Evolutionary conservation across 78 protist genomes (phyloP), one percentile per base, ranked within the genome.

Genomic region (Dictyostelium brefeldianum): DNA sequence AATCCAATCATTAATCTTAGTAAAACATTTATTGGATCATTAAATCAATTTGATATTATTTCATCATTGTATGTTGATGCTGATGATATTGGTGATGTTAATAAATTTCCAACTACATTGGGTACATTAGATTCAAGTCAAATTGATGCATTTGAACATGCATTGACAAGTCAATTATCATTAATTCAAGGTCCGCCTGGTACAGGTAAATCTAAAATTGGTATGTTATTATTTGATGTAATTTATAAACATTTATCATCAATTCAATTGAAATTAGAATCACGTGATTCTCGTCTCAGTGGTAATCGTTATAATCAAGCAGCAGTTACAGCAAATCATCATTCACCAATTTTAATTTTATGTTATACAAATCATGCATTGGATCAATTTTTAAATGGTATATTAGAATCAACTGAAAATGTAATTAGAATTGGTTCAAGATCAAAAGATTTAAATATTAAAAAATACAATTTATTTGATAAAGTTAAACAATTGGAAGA

Each of bases 181-280:
- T 57, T 97, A 14, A 51, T 97, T 48, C 97, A 96, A 46, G 98
- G 98, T 31, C 98, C 98, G 18, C 98, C 98, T 1, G 98, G 98
- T 46, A 96, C 98, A 1, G 98, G 98, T 46, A 97, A 97, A 57
- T 90, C 97, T 6, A 95, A 54, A 62, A 64, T 96, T 2, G 98
- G 98, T 56, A 29, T 79, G 17, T 59, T 50, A 18, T 17, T 95
- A 17, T 73, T 80, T 27, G 70, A 79, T 25, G 12, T 80, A 20
- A 17, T 95, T n/a, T 53, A 62, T 43, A 53, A 17, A 41, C 94
- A 80, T 20, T 14, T 71, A 0, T 7, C 18, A 43, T 1, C 25
- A 11, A 48, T 27, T 6, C 3, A 3, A 20, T 10, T 12, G 25
- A 67, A 31, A 3, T 36, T 36, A 36, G 43, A 36, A 36, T 36